Conservation (phyloP, 2,329 filamentous ascomycete genomes). For the Fulvia fulva region DNA sequence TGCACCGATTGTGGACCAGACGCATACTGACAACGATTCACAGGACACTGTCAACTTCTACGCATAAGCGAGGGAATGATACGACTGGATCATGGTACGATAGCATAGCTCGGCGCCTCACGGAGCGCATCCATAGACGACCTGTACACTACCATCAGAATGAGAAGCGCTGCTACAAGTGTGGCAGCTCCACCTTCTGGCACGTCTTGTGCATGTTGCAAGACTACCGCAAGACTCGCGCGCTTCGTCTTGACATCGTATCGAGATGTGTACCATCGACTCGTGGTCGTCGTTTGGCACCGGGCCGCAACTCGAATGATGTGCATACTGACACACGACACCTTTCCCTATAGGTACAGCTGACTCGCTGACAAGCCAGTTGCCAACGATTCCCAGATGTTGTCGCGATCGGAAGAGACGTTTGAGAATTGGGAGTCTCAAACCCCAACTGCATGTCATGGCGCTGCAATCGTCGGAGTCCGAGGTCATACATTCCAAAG, state of each 20-base stretch:
- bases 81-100: not conserved
- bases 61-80: conserved; percentile 22
- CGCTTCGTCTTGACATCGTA: not conserved
- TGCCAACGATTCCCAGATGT: too few species aligned
- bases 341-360: not conserved
- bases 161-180: not conserved
- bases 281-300: not conserved
- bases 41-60: conserved; percentile 37
- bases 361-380: not conserved
- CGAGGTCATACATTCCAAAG: not conserved
- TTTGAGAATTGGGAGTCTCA: too few species aligned
- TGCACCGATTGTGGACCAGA: not conserved
- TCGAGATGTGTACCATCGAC: not conserved
- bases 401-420: too few species aligned
- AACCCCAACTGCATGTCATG: not conserved
- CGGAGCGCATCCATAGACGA: conserved; percentile 10
- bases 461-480: not conserved
- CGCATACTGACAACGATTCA: conserved; percentile 7
- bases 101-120: conserved; percentile 5
- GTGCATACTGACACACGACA: not conserved
- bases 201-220: not conserved
- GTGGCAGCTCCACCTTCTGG: not conserved
- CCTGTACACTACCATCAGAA: conserved; percentile 14
- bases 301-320: not conserved
- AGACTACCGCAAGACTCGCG: not conserved